Conservation (phyloP, 2,329 filamentous ascomycete genomes). For the Pseudogymnoascus sp. region DNA sequence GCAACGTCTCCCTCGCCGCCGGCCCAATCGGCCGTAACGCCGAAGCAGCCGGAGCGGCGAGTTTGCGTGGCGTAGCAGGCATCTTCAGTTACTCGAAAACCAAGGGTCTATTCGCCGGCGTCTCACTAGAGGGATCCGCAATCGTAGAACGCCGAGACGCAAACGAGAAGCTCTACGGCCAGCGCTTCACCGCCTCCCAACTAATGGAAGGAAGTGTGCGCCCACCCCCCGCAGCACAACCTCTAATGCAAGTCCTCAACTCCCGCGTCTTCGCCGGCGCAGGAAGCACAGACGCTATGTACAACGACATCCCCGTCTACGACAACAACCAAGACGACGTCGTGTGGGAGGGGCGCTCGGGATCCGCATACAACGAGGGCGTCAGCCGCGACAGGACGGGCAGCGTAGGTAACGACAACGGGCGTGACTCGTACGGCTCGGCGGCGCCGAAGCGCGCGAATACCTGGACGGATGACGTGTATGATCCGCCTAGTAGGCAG, state of each 20-base stretch:
- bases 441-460: slow-evolving; percentile 48
- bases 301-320: slow-evolving; percentile 90
- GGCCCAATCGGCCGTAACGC: slow-evolving; percentile 91
- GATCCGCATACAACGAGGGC: slow-evolving; percentile 62
- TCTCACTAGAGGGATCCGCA: slow-evolving; percentile 85
- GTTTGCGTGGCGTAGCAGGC: slow-evolving; percentile 77
- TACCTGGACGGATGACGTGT: slow-evolving; percentile 70
- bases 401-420: slow-evolving; percentile 26
- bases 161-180: slow-evolving; percentile 91
- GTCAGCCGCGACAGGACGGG: slow-evolving; percentile 41
- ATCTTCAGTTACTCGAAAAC: slow-evolving; percentile 98
- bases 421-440: slow-evolving; percentile 36
- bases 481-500: slow-evolving; percentile 46
- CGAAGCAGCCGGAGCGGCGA: slow-evolving; percentile 89
- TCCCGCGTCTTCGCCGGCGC: slow-evolving; percentile 71
- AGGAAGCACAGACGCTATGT: slow-evolving; percentile 56
- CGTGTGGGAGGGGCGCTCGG: slow-evolving; percentile 70
- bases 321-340: slow-evolving; percentile 74
- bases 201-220: slow-evolving; percentile 71
- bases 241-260: slow-evolving; percentile 77
- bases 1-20: slow-evolving; percentile 92
- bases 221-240: slow-evolving; percentile 71
- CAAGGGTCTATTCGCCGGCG: slow-evolving; percentile 91
- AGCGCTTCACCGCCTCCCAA: slow-evolving; percentile 69
- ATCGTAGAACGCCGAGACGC: slow-evolving; percentile 93